Percentiles rank a stretch among this genome's conserved stretches.
These are phyloP conservation scores for Acmispon strigosus DNA, from an alignment of 306 rosid genomes.

Conservation along the genomic window DNA sequence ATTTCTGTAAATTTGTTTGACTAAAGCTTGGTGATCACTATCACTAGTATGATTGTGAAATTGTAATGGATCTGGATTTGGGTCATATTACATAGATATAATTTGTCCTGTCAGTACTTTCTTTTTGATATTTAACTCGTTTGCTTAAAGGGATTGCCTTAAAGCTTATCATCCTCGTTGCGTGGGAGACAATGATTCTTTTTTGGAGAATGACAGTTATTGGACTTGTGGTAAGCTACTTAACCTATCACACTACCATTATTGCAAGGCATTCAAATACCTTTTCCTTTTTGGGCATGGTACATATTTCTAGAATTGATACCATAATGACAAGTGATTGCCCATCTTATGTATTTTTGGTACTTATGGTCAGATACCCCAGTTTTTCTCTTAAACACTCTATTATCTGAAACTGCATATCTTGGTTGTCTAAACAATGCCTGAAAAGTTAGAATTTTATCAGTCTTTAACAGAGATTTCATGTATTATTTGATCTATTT, in stretches of 20 bases:
- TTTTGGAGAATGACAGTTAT: conserved; percentile 24
- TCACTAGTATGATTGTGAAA: background rate
- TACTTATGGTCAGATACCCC: background rate
- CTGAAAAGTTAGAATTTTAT: background rate
- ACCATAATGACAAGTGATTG: background rate
- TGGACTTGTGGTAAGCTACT: conserved; percentile 64
- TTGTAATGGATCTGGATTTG: conserved; percentile 6
- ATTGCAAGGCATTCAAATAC: conserved; percentile 8
- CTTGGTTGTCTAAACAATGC: background rate
- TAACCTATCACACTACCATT: conserved; percentile 9
- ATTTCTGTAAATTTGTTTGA: background rate
- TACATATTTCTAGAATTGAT: conserved; percentile 6
- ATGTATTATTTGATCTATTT: background rate
- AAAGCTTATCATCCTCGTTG: conserved; percentile 65
- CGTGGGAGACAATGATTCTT: conserved; percentile 36
- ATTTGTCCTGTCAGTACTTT: background rate
- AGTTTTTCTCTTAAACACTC: too few relatives aligned
- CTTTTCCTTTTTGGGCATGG: background rate
- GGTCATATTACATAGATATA: background rate
- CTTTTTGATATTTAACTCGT: background rate
- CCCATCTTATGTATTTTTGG: background rate
- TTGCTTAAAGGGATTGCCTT: conserved; percentile 57
- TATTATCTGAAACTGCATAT: background rate
- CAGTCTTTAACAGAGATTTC: conserved; percentile 3
- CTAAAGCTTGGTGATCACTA: background rate